A percentile compares a stretch with the other conserved stretches of the same genome.
phyloP scores from a whole-genome alignment of 1,284 basidiomycete species.

The Schizophyllum commune region DNA sequence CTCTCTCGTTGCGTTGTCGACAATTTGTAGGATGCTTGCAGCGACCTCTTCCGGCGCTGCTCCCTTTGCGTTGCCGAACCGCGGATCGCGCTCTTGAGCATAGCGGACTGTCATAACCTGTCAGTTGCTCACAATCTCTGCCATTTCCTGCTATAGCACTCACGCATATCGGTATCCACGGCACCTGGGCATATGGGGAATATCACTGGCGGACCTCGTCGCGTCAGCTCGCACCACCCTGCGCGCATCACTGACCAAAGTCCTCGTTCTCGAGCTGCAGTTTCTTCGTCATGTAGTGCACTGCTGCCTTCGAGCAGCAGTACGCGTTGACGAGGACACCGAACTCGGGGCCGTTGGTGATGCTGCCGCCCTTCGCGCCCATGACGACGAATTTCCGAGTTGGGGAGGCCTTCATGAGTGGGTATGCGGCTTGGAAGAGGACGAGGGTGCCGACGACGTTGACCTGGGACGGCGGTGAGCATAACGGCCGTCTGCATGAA shows the following conservation, averaged over 20 bases:
- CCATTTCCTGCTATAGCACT: too few species aligned
- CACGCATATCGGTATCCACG: background rate
- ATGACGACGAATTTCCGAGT: background rate
- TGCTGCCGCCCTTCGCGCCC: background rate
- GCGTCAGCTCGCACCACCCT: too few species aligned
- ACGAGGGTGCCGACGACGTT: slow-evolving; percentile 3
- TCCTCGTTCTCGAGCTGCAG: background rate
- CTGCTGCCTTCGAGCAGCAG: background rate
- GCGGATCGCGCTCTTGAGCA: background rate
- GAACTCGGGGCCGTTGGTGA: background rate
- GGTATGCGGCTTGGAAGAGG: slow-evolving; percentile 4
- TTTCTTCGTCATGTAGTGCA: background rate
- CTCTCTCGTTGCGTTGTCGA: background rate
- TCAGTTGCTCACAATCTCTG: too few species aligned
- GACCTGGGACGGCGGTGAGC: too few species aligned
- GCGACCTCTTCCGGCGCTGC: background rate
- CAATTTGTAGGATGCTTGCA: background rate
- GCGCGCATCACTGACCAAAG: too few species aligned
- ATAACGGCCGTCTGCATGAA: too few species aligned
- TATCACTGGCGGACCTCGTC: too few species aligned
- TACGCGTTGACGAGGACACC: background rate
- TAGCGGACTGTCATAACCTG: background rate
- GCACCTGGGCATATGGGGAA: background rate
- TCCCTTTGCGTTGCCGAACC: background rate
- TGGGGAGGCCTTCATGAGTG: slow-evolving; percentile 1